Evolutionary conservation across 169 alveolate genomes (phyloP), one percentile per base, ranked within the genome.

Genomic region (Cryptosporidium viatorum): DNA sequence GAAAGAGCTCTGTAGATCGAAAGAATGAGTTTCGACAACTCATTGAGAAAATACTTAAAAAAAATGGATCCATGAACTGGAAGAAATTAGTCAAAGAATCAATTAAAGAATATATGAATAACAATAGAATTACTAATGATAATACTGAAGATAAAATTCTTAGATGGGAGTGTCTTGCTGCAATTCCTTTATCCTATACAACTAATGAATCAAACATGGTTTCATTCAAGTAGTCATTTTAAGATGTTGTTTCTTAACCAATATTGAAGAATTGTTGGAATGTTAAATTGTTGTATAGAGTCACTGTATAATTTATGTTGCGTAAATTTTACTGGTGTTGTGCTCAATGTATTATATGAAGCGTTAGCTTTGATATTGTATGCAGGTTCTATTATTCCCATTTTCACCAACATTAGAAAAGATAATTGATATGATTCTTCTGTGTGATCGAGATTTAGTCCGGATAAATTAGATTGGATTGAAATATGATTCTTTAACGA

Each of bases 371-470:
- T 67, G 4, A 23, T 60, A 52, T 59, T 58, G 4, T 41, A 80
- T 45, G 23, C 43, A 65, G 75, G 80, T 80, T 80, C 89, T 6
- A 80, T 43, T 62, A 80, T 62, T 65, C 89, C 89, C 65, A 60
- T 45, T 59, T 80, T 62, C 9, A 80, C 68, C 70, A 80, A 7
- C 55, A 41, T 60, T 65, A 80, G 18, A 65, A 80, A 80, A 41
- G 89, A 59, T 35, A 31, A n/a, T 62, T 59, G 62, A 45, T 80
- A 80, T 21, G 89, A 39, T 26, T 80, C 75, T 29, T 80, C 89
- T 14, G 89, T 29, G n/a, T 62, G 62, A 4, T 80, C 80, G n/a
- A 80, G 70, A 16, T 43, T 62, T 12, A 80, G 23, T 43, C 80
- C 89, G 10, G 89, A 80, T 12, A 59, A 39, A 62, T 80, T 65